These are phyloP conservation scores for Talaromyces rugulosus DNA, from an alignment of 2,329 filamentous ascomycete genomes.

Conservation along the genomic window DNA sequence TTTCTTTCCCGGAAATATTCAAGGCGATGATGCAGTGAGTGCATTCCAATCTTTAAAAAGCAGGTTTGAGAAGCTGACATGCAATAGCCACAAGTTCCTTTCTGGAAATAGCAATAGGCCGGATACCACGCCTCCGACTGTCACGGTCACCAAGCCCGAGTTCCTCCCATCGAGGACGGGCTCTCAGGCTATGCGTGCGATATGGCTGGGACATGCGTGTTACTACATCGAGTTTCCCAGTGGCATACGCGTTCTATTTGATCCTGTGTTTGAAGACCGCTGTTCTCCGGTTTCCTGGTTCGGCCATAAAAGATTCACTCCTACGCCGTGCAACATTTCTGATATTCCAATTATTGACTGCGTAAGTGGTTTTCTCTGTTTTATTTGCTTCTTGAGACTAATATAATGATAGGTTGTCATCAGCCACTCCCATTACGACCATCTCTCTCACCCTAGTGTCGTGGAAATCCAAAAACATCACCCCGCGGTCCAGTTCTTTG, in stretches of 20 bases:
- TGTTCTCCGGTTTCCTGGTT: slow-evolving; percentile 67
- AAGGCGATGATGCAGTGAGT: slow-evolving; percentile 12
- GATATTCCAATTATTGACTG: slow-evolving; percentile 13
- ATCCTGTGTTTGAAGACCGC: slow-evolving; percentile 79
- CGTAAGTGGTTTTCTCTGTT: slow-evolving; percentile 1
- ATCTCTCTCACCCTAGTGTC: slow-evolving; percentile 11
- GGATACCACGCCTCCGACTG: slow-evolving; percentile 13
- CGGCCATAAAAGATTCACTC: slow-evolving; percentile 14
- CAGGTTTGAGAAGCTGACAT: background rate
- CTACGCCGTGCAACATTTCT: slow-evolving; percentile 9
- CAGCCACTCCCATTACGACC: slow-evolving; percentile 14
- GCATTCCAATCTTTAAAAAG: background rate
- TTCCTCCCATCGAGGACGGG: slow-evolving; percentile 12
- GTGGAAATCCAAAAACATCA: slow-evolving; percentile 13
- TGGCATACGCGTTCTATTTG: slow-evolving; percentile 78
- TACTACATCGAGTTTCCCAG: slow-evolving; percentile 80
- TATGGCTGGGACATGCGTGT: slow-evolving; percentile 87
- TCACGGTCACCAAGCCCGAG: slow-evolving; percentile 12
- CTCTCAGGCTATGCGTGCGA: slow-evolving; percentile 52
- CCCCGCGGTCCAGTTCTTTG: slow-evolving; percentile 11
- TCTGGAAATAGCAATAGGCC: slow-evolving; percentile 14
- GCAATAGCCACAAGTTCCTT: slow-evolving; percentile 11
- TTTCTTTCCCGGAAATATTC: slow-evolving; percentile 11
- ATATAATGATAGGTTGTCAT: slow-evolving; percentile 10
- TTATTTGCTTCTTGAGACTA: background rate